Base-by-base conservation (phyloP, 2,329 filamentous ascomycete species). In the Corynespora cassiicola region DNA sequence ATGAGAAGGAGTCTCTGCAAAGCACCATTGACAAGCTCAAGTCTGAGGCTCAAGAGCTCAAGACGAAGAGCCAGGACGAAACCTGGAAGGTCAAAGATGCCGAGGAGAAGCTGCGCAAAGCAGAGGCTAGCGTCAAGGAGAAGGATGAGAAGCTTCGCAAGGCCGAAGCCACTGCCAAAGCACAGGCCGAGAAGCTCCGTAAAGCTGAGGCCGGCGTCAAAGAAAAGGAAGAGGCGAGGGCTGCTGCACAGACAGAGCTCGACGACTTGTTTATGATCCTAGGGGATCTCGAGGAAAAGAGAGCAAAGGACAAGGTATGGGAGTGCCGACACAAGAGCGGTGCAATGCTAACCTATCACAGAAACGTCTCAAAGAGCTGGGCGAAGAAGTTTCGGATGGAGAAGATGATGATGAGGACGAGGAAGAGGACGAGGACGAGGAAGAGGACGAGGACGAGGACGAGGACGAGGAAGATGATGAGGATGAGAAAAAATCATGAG, bases 231-330 rank as follows among this genome's bases (percentile, higher is more conserved):
- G 69, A 69, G 25, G 62, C 54, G 15, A 47, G 62, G 5, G 47
- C 45, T 10, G 54, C 58, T 17, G 65, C 55, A 12, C 63, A 75
- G 48, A 65, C 68, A 33, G 73, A 76, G 50, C 41, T 78, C 22
- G 74, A 77, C 42, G 73, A 75, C 44, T 52, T 76, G 45, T 70
- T 79, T 40, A 72, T 77, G 32, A 58, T 74, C 4, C 66, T 75
- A 19, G 68, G 71, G 4, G 74, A 76, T 41, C 59, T 77, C 16
- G 71, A 76, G 56, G 68, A 73, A 41, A 75, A 75, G 63, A 43
- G 66, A 44, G 47, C 49, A 7, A 63, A 54, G 21, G 70, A 73
- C 32, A 68, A 70, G 54, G 69, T 69, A 43, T 52, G 3, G 7
- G 5, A 1, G 11, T 37, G 7, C 12, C 24, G 2, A n/a, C n/a